phyloP scores from a whole-genome alignment of 2,329 filamentous ascomycete genomes.

The Fusarium torreyae region DNA sequence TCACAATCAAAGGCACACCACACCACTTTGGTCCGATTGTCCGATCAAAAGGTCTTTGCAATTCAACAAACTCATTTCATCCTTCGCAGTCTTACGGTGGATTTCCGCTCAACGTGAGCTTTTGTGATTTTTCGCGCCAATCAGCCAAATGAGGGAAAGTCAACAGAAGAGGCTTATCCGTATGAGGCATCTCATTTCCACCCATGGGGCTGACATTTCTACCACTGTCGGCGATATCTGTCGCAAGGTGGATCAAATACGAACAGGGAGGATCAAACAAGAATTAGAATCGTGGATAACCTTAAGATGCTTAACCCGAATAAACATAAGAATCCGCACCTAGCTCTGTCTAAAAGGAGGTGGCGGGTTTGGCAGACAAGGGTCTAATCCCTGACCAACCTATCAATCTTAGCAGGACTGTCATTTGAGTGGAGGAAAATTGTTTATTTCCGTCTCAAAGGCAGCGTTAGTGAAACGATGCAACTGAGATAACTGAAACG shows the following conservation, averaged over 20 bases:
- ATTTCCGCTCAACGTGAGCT: no score
- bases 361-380: not conserved
- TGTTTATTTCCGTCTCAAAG: slow-evolving; percentile 5
- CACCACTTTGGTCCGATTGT: no score
- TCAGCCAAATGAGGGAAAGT: no score
- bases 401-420: not conserved
- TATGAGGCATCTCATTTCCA: no score
- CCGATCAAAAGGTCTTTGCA: no score
- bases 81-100: no score
- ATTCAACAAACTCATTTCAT: no score
- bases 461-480: slow-evolving; percentile 6
- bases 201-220: no score
- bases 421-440: slow-evolving; percentile 16
- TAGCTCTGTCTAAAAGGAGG: not conserved
- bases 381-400: not conserved
- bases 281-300: slow-evolving; percentile 10
- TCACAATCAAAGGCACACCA: no score
- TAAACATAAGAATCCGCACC: not conserved
- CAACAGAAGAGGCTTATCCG: no score
- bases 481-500: slow-evolving; percentile 7
- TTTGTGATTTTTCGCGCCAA: no score
- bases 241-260: not conserved
- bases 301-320: slow-evolving; percentile 9
- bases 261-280: not conserved
- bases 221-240: no score